Evolutionary conservation across 257 asterid genomes (phyloP).

Genomic region (Nicotiana tabacum): DNA sequence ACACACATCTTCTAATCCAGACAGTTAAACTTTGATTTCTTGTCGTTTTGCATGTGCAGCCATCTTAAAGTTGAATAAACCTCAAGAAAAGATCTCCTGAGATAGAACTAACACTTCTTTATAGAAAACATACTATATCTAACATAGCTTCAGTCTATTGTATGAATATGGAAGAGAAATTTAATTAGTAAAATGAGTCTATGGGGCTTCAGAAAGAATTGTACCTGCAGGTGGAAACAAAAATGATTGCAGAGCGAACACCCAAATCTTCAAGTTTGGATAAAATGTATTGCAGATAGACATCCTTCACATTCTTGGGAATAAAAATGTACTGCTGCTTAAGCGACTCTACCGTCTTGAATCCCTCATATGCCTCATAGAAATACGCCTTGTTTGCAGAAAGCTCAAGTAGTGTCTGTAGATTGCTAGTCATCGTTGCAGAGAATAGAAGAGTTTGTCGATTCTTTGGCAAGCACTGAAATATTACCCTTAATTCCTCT

Average conservation of each 20-base stretch:
- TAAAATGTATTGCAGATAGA: constrained; percentile 63
- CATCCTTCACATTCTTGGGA: constrained; percentile 77
- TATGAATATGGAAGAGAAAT: background rate
- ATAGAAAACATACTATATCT: background rate
- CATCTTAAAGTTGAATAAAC: background rate
- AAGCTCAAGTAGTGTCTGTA: constrained; percentile 68
- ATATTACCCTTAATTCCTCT: constrained; percentile 67
- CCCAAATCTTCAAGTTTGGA: constrained; percentile 62
- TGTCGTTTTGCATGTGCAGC: background rate
- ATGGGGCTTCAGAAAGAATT: background rate
- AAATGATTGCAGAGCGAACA: constrained; percentile 84
- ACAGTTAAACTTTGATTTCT: background rate
- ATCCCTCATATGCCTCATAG: constrained; percentile 83
- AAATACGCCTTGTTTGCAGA: constrained; percentile 88
- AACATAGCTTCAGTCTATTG: background rate
- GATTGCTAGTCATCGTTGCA: constrained; percentile 86
- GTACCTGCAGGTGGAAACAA: constrained; percentile 95
- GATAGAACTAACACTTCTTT: background rate
- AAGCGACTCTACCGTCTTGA: constrained; percentile 79
- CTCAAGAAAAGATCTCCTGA: background rate
- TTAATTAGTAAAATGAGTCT: background rate
- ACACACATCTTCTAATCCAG: background rate
- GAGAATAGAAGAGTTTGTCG: constrained; percentile 91
- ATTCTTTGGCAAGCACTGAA: constrained; percentile 80
- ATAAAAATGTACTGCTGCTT: constrained; percentile 72